phyloP scores from a whole-genome alignment of 176 grass and related monocot species.

The Phoenix roebelenii region DNA sequence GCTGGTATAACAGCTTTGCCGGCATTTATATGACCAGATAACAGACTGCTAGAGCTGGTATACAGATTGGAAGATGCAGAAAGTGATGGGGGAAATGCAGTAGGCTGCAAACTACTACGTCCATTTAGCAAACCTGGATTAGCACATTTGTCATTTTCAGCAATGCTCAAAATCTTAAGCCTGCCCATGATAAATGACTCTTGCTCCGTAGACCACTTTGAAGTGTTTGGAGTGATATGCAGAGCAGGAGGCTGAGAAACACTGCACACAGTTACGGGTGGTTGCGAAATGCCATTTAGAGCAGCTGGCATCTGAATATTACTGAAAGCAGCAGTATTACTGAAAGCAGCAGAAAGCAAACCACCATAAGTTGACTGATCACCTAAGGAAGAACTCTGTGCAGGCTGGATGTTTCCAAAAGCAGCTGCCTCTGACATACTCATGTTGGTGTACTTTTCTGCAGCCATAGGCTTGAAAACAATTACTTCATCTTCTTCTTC shows the following conservation, averaged over 20 bases:
- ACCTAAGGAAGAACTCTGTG: constrained; percentile 21
- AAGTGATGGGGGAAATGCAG: constrained; percentile 21
- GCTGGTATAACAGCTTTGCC: constrained; percentile 37
- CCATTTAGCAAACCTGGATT: constrained; percentile 39
- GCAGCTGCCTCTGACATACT: constrained; percentile 4
- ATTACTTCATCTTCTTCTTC: constrained; percentile 91
- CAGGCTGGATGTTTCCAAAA: constrained; percentile 23
- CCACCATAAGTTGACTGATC: constrained; percentile 21
- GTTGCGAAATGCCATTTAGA: constrained; percentile 22
- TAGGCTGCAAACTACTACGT: constrained; percentile 31
- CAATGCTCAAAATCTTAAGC: constrained; percentile 47
- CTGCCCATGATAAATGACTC: constrained; percentile 31
- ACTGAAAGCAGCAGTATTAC: constrained; percentile 18
- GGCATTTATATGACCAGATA: constrained; percentile 30
- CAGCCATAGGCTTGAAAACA: constrained; percentile 61
- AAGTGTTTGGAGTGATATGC: constrained; percentile 24
- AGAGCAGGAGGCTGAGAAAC: constrained; percentile 22
- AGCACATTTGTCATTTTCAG: constrained; percentile 36
- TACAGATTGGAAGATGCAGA: constrained; percentile 22
- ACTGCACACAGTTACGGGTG: not conserved
- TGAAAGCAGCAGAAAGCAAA: constrained; percentile 27
- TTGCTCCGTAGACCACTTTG: constrained; percentile 33
- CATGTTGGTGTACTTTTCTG: constrained; percentile 31
- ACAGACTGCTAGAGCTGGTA: constrained; percentile 3
- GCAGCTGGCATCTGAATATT: constrained; percentile 23